Conservation (phyloP, 257 asterid genomes). For the Fraxinus pennsylvanica region DNA sequence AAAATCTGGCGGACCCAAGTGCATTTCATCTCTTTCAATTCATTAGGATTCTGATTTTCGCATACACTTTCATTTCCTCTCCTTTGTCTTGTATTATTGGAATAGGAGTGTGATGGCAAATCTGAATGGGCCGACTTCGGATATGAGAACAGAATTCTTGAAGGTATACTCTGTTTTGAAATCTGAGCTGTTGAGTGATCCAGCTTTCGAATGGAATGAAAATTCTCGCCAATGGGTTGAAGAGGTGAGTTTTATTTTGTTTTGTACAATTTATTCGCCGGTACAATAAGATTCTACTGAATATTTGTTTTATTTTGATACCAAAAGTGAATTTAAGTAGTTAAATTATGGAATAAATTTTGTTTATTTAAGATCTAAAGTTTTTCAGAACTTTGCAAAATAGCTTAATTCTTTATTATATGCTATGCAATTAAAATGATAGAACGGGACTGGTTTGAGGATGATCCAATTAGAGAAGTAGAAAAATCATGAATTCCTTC, state of each 20-base stretch:
- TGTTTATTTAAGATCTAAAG: too few relatives aligned
- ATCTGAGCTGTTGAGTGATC: slow-evolving; percentile 76
- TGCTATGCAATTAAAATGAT: too few relatives aligned
- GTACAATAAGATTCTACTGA: not conserved
- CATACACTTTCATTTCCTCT: not conserved
- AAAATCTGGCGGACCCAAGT: not conserved
- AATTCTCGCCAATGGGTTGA: slow-evolving; percentile 85
- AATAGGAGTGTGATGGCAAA: not conserved
- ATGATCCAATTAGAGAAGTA: not conserved
- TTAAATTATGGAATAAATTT: not conserved
- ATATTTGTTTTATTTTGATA: not conserved
- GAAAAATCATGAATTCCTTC: not conserved
- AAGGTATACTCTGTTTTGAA: slow-evolving; percentile 65
- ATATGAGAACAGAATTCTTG: slow-evolving; percentile 54
- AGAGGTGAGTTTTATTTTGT: slow-evolving; percentile 39
- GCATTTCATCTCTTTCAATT: not conserved
- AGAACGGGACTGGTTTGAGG: too few relatives aligned
- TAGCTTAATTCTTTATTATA: not conserved
- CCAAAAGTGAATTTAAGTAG: not conserved
- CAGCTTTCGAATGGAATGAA: slow-evolving; percentile 73
- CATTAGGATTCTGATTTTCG: not conserved
- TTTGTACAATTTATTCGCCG: not conserved
- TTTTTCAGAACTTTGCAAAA: not conserved
- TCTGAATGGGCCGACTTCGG: slow-evolving; percentile 40
- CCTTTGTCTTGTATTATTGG: not conserved